phyloP scores from a whole-genome alignment of 2,329 filamentous ascomycete species.

The Nigrospora oryzae region DNA sequence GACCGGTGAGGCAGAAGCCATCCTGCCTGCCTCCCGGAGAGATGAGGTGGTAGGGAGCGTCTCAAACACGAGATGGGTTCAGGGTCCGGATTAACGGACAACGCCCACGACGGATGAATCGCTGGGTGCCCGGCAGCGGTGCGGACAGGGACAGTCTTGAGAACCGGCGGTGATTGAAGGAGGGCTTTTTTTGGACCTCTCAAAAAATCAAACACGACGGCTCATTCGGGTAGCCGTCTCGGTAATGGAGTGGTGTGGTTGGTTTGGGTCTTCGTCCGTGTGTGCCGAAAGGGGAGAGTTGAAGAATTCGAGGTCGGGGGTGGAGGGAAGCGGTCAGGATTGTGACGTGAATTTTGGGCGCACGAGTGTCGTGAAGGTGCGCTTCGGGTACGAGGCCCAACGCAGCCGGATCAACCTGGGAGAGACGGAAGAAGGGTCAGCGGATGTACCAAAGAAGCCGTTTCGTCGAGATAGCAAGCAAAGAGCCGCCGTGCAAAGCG shows the following conservation, averaged over 20 bases:
- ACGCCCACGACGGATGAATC: slow-evolving; percentile 13
- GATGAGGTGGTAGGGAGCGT: slow-evolving; percentile 15
- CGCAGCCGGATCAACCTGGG: background rate
- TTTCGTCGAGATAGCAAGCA: no score
- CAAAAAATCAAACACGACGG: no score
- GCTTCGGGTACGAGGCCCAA: slow-evolving; percentile 1
- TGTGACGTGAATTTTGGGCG: slow-evolving; percentile 2
- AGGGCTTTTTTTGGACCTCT: background rate
- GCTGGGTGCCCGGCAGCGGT: slow-evolving; percentile 7
- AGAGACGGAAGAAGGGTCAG: background rate
- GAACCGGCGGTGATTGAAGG: background rate
- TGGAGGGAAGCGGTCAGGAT: slow-evolving; percentile 1
- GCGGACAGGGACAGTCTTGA: background rate
- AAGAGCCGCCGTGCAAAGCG: no score
- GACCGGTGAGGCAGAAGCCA: slow-evolving; percentile 39
- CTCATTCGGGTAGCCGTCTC: background rate
- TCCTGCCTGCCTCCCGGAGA: slow-evolving; percentile 20
- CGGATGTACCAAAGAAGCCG: no score
- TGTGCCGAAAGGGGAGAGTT: background rate
- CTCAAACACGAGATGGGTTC: slow-evolving; percentile 8
- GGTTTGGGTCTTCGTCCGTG: background rate
- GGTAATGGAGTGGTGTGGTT: background rate
- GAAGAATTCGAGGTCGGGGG: background rate
- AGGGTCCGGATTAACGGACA: slow-evolving; percentile 11
- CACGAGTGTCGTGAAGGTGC: background rate